These are phyloP conservation scores for Salix purpurea DNA, from an alignment of 345 rosid genomes.

Conservation along the genomic window DNA sequence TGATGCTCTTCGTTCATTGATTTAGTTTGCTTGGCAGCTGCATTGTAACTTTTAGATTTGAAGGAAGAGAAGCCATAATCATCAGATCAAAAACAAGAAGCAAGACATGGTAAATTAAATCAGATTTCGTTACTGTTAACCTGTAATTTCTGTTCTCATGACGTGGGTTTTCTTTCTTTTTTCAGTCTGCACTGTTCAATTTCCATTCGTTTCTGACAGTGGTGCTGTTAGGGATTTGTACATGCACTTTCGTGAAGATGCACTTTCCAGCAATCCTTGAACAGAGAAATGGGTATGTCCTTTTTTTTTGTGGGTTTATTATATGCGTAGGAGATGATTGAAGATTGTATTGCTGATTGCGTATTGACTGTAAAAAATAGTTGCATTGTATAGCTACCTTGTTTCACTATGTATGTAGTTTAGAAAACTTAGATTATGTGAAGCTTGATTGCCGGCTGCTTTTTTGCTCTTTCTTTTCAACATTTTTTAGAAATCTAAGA, in stretches of 20 bases:
- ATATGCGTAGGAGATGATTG: not conserved
- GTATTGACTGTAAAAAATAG: not conserved
- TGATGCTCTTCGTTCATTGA: not conserved
- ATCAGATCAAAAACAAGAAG: not conserved
- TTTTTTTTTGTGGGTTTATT: not conserved
- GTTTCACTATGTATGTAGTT: not conserved
- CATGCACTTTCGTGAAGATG: constrained; percentile 89
- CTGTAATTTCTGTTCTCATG: not conserved
- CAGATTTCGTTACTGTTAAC: not conserved
- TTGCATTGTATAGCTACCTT: not conserved
- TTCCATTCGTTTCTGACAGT: constrained; percentile 88
- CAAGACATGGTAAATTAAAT: constrained; percentile 17
- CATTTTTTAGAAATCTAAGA: not conserved
- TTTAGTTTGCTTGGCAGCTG: not conserved
- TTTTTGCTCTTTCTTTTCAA: not conserved
- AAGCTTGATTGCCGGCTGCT: not conserved
- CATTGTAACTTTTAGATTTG: constrained; percentile 5
- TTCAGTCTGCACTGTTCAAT: constrained; percentile 89
- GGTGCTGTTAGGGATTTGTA: constrained; percentile 82
- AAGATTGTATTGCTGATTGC: not conserved
- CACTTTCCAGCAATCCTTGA: constrained; percentile 93
- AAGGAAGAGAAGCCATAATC: not conserved
- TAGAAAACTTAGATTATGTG: not conserved
- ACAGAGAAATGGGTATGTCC: constrained; percentile 78
- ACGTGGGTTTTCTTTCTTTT: constrained; percentile 1